Evolutionary conservation across 1,139 yeast genomes (phyloP), one percentile per base, ranked within the genome.

Genomic region (Suhomyces maxii): DNA sequence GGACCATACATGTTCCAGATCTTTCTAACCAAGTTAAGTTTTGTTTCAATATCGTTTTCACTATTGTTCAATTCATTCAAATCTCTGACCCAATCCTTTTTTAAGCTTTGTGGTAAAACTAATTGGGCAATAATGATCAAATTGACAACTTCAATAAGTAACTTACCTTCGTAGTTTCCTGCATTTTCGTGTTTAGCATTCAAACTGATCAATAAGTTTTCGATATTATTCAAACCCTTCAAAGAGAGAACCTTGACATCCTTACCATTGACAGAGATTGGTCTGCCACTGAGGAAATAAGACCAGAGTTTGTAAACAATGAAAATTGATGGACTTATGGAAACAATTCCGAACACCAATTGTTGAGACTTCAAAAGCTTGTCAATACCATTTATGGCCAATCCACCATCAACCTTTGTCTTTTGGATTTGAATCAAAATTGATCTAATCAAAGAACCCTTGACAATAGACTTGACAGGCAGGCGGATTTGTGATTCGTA

Each of bases 321-420:
- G 35, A 87, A 61, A 8, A 83, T 60, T 28, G 91, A 83, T 0
- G 99, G 99, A 39, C 93, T 80, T 6, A 95, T 84, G 1, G 97
- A 96, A 25, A 93, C 88, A 35, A 89, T 73, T 1, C 96, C 97
- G 69, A 93, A 89, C 25, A 93, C 95, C 44, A 93, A 77, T 63
- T 93, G 96, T 68, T 93, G 99, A 39, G 95, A 86, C 64, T 89
- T 86, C 45, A 93, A 76, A 54, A 93, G 71, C 63, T 88, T 86
- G 66, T 93, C 98, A 52, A 93, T 91, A 8, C 98, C 98, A 56
- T 79, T 83, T 51, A 93, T 80, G 0, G 97, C 98, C 8, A 90
- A 73, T 32, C 89, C 93, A 3, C 96, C 96, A 63, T 93, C 99
- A 11, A 93, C 97, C 67, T 93, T 93, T 11, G 96, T 86, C 67